These are phyloP conservation scores for Podospora pseudoanserina DNA, from an alignment of 495 filamentous ascomycete genomes.

Conservation along the genomic window DNA sequence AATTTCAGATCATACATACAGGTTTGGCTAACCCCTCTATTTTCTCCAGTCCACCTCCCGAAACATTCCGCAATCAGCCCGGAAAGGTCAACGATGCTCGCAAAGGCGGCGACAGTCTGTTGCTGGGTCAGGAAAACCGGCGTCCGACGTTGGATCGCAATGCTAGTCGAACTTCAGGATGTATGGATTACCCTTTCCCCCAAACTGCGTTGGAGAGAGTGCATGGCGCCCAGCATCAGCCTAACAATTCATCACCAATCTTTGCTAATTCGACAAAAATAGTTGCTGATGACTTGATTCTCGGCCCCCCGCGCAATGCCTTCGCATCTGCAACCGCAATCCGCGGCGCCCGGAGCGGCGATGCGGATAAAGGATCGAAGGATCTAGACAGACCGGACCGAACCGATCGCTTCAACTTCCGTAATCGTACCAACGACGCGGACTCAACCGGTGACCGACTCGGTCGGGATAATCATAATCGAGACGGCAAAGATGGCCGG, in stretches of 20 bases:
- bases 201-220: neutral
- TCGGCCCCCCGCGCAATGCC: slow-evolving; percentile 80
- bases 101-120: slow-evolving; percentile 39
- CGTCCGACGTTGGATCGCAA: slow-evolving; percentile 60
- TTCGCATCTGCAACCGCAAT: slow-evolving; percentile 75
- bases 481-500: slow-evolving; percentile 42
- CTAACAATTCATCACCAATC: neutral
- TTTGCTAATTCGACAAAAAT: neutral
- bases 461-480: slow-evolving; percentile 20
- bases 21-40: slow-evolving; percentile 3
- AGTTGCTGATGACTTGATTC: slow-evolving; percentile 77
- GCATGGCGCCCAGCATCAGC: slow-evolving; percentile 14
- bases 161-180: slow-evolving; percentile 56
- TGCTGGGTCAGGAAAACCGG: slow-evolving; percentile 50
- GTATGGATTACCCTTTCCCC: slow-evolving; percentile 24
- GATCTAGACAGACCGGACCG: slow-evolving; percentile 56
- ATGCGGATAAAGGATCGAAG: slow-evolving; percentile 48
- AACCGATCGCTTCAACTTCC: slow-evolving; percentile 65
- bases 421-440: slow-evolving; percentile 62
- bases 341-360: slow-evolving; percentile 45
- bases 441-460: slow-evolving; percentile 56
- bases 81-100: slow-evolving; percentile 39
- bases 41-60: slow-evolving; percentile 38
- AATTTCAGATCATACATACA: neutral
- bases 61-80: slow-evolving; percentile 40